A percentile compares a stretch with the other conserved stretches of the same genome.
Evolutionary conservation across 1,139 yeast genomes (phyloP).

Genomic region (Suzukiozyma palmioleophila): DNA sequence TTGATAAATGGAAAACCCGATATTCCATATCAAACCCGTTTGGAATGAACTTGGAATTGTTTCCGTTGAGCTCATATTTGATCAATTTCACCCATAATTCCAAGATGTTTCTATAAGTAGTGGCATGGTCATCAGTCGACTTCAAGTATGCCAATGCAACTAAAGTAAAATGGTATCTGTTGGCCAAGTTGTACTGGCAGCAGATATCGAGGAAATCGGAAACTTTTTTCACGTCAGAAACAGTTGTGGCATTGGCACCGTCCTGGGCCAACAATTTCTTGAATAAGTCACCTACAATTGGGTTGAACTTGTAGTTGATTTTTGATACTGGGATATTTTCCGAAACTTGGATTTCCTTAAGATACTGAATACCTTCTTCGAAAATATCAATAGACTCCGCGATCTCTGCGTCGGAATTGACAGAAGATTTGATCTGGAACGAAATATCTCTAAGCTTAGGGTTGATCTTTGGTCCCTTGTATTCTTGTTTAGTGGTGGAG

Average conservation of each 20-base stretch:
- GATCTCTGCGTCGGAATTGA: slow-evolving; percentile 17
- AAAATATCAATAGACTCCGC: slow-evolving; percentile 34
- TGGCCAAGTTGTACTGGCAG: slow-evolving; percentile 26
- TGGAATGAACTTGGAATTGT: slow-evolving; percentile 7
- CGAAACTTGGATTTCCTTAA: slow-evolving; percentile 32
- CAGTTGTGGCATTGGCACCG: slow-evolving; percentile 12
- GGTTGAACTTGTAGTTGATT: slow-evolving; percentile 25
- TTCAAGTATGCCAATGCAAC: slow-evolving; percentile 20
- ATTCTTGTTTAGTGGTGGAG: neutral
- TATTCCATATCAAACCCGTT: slow-evolving; percentile 5
- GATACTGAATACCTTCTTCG: slow-evolving; percentile 40
- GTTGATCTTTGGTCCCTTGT: slow-evolving; percentile 7
- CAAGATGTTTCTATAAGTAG: slow-evolving; percentile 22
- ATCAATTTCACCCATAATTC: slow-evolving; percentile 32
- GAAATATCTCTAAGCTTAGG: slow-evolving; percentile 33
- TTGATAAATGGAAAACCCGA: slow-evolving; percentile 15
- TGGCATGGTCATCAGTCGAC: slow-evolving; percentile 10
- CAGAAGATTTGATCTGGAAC: slow-evolving; percentile 26
- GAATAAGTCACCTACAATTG: slow-evolving; percentile 21
- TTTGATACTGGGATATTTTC: slow-evolving; percentile 27
- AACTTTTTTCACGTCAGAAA: slow-evolving; percentile 15
- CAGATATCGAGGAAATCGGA: slow-evolving; percentile 26
- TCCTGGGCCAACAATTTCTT: slow-evolving; percentile 15
- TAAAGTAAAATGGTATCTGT: slow-evolving; percentile 27
- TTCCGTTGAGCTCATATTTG: slow-evolving; percentile 19